Conservation (phyloP, 257 asterid genomes). For the Plantago major region DNA sequence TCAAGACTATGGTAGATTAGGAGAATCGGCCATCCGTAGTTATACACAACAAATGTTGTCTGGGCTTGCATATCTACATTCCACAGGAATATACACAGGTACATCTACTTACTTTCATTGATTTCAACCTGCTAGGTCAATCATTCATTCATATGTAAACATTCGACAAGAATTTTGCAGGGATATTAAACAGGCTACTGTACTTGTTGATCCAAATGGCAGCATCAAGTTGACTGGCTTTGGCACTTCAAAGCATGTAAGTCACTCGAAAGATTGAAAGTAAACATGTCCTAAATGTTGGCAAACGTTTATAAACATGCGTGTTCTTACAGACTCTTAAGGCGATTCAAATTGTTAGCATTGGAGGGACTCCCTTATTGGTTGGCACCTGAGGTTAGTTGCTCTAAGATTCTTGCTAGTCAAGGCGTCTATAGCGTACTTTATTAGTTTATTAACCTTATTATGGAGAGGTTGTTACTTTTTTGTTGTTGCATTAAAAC, state of each 20-base stretch:
- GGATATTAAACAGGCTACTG: constrained; percentile 63
- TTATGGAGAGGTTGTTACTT: constrained; percentile 68
- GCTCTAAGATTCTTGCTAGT: constrained; percentile 6
- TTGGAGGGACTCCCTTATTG: constrained; percentile 96
- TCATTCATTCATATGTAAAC: not conserved
- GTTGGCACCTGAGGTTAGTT: constrained; percentile 99
- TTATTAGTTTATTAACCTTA: constrained; percentile 1
- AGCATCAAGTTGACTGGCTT: constrained; percentile 55
- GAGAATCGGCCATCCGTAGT: constrained; percentile 72
- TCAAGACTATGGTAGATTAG: constrained; percentile 68
- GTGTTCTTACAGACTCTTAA: constrained; percentile 44
- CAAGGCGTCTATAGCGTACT: constrained; percentile 9
- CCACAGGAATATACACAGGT: constrained; percentile 69
- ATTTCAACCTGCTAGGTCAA: not conserved
- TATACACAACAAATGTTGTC: constrained; percentile 69
- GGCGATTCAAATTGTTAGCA: constrained; percentile 39
- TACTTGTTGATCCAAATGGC: constrained; percentile 72
- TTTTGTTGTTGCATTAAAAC: not conserved
- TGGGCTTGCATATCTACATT: constrained; percentile 70
- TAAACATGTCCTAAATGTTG: not conserved
- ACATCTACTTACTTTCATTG: constrained; percentile 6
- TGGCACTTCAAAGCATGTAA: constrained; percentile 71
- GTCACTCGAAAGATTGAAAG: constrained; percentile 4
- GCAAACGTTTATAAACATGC: not conserved
- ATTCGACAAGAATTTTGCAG: constrained; percentile 30